Conservation (phyloP, 1,284 basidiomycete genomes). For the Rhizopogon parksii region DNA sequence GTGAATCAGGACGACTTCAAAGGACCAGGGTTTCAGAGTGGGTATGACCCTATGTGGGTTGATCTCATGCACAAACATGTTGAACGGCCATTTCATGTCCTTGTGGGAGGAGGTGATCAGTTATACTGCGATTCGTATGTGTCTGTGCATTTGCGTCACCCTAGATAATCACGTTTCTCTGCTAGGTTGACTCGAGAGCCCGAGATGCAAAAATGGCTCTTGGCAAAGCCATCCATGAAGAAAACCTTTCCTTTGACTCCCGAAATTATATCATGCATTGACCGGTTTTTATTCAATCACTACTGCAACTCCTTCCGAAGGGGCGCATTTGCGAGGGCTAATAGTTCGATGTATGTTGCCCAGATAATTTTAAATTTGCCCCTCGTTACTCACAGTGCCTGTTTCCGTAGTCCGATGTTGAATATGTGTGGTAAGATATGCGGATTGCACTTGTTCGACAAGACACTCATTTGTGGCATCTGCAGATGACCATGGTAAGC, state of each 20-base stretch:
- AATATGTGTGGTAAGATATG: constrained; percentile 50
- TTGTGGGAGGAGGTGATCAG: constrained; percentile 84
- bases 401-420: constrained; percentile 46
- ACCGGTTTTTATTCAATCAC: constrained; percentile 86
- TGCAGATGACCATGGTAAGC: constrained; percentile 69
- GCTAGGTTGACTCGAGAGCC: constrained; percentile 62
- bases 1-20: constrained; percentile 75
- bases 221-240: constrained; percentile 59
- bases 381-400: constrained; percentile 5
- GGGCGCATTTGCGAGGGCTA: constrained; percentile 89
- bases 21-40: constrained; percentile 65
- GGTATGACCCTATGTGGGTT: constrained; percentile 90
- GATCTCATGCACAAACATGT: constrained; percentile 82
- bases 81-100: constrained; percentile 75
- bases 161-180: constrained; percentile 2
- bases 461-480: background rate
- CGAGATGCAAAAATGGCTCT: constrained; percentile 81
- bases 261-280: constrained; percentile 76
- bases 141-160: background rate
- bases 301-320: constrained; percentile 83
- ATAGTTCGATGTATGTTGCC: constrained; percentile 77
- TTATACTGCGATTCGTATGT: constrained; percentile 70
- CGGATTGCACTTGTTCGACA: background rate
- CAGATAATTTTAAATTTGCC: background rate
- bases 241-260: constrained; percentile 57